Conservation (phyloP, 805 yeast species). For the Pichia kluyveri region DNA sequence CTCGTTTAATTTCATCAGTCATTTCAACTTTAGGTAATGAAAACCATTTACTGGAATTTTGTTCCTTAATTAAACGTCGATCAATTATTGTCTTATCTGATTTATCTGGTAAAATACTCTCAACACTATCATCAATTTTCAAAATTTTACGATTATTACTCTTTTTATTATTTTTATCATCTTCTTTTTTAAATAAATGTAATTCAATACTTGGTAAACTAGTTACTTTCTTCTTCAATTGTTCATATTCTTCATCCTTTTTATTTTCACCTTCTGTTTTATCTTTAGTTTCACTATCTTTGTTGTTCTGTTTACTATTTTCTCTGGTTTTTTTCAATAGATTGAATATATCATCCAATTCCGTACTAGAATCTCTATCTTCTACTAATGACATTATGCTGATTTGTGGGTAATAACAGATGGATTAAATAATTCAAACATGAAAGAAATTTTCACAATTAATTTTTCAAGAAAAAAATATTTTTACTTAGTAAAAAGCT, state of each 20-base stretch:
- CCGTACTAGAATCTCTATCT: slow-evolving; percentile 3
- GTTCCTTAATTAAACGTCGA: slow-evolving; percentile 14
- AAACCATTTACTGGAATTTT: slow-evolving; percentile 67
- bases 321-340: slow-evolving; percentile 6
- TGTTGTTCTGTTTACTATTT: slow-evolving; percentile 14
- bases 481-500: too few relatives aligned
- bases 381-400: background rate
- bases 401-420: too few relatives aligned
- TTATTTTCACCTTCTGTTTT: background rate
- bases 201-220: slow-evolving; percentile 31
- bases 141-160: slow-evolving; percentile 4
- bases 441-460: too few relatives aligned
- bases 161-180: background rate
- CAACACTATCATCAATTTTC: slow-evolving; percentile 40
- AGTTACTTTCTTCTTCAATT: slow-evolving; percentile 22
- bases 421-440: too few relatives aligned
- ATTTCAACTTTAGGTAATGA: slow-evolving; percentile 67
- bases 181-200: slow-evolving; percentile 4
- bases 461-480: too few relatives aligned
- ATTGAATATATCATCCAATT: slow-evolving; percentile 28
- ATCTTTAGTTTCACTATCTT: slow-evolving; percentile 16
- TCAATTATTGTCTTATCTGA: slow-evolving; percentile 12
- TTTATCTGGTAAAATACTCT: slow-evolving; percentile 15
- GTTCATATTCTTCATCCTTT: slow-evolving; percentile 15
- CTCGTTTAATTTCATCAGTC: slow-evolving; percentile 66